Conservation (phyloP, 257 asterid species). For the Nicotiana tomentosiformis region DNA sequence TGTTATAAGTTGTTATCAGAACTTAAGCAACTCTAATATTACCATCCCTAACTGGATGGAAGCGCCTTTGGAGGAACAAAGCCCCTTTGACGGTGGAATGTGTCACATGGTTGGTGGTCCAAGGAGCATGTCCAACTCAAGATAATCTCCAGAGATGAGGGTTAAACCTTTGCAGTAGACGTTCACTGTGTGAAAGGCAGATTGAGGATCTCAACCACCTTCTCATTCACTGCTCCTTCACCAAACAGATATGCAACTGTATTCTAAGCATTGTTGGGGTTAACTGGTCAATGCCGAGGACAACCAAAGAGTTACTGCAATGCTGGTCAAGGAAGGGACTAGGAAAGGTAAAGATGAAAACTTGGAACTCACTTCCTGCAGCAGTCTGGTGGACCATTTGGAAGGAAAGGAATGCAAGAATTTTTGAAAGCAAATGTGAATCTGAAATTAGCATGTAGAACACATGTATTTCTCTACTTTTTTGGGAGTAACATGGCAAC, state of each 20-base stretch:
- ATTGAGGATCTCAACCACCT: no score
- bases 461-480: neutral
- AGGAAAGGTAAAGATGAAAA: neutral
- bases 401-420: neutral
- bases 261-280: neutral
- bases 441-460: neutral
- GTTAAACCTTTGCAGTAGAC: no score
- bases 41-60: no score
- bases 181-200: no score
- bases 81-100: no score
- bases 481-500: neutral
- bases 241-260: neutral
- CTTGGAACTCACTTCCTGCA: neutral
- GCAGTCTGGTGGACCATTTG: neutral
- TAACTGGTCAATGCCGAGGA: neutral
- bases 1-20: no score
- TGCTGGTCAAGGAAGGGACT: neutral
- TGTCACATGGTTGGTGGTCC: no score
- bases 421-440: neutral
- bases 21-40: no score
- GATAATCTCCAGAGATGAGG: no score
- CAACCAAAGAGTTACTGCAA: neutral
- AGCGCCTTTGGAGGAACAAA: no score
- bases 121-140: no score
- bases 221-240: no score